These are phyloP conservation scores for Actinomucor elegans DNA, from an alignment of 371 early-diverging fungal species.

Conservation along the genomic window DNA sequence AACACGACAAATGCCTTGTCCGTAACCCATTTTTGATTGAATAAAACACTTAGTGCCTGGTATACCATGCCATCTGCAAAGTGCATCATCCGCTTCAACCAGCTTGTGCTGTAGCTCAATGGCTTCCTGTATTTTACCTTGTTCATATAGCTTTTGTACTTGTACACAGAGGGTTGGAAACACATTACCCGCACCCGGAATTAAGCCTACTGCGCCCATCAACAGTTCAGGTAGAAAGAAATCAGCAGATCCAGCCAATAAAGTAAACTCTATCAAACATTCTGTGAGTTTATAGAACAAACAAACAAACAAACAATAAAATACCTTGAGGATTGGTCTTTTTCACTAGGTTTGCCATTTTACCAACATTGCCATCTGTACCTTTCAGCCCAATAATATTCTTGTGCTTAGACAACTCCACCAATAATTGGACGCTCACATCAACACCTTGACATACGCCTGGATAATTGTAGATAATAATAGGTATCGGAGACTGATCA, in stretches of 20 bases:
- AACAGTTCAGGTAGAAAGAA: constrained; percentile 45
- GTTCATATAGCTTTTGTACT: constrained; percentile 33
- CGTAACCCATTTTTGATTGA: constrained; percentile 32
- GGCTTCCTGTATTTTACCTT: constrained; percentile 34
- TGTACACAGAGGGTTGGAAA: constrained; percentile 38
- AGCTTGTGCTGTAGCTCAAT: constrained; percentile 32
- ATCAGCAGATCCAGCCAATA: constrained; percentile 48
- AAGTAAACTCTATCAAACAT: constrained; percentile 24
- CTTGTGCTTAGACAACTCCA: constrained; percentile 34
- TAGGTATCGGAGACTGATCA: constrained; percentile 43
- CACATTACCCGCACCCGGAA: constrained; percentile 46
- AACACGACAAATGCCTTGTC: constrained; percentile 34
- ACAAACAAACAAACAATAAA: not conserved
- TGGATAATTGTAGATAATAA: constrained; percentile 51
- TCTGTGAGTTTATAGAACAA: no score
- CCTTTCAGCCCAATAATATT: constrained; percentile 50
- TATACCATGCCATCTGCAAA: constrained; percentile 45
- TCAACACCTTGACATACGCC: constrained; percentile 52
- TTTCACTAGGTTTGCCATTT: constrained; percentile 35
- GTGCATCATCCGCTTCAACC: constrained; percentile 46
- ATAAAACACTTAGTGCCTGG: constrained; percentile 44
- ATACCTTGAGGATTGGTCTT: constrained; percentile 26
- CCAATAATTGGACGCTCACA: constrained; percentile 25
- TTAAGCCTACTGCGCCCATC: constrained; percentile 41
- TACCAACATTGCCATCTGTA: constrained; percentile 53